Evolutionary conservation across 805 yeast genomes (phyloP).

Genomic region (Kuraishia piskuri): DNA sequence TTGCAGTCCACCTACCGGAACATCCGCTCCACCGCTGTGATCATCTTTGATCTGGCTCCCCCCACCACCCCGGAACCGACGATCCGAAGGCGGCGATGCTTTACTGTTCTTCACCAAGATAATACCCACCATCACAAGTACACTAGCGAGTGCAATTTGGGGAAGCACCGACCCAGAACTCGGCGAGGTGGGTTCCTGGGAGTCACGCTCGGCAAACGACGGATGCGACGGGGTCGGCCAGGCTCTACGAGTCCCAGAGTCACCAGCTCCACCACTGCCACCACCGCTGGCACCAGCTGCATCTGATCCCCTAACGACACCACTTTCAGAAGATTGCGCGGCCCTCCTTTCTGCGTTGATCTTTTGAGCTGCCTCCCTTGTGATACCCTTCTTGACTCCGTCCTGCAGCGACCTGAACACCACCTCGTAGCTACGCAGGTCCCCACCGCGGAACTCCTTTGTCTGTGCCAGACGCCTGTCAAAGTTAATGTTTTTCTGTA

Average conservation of each 20-base stretch:
- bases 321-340: background rate
- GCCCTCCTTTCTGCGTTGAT: background rate
- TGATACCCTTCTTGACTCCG: constrained; percentile 14
- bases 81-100: background rate
- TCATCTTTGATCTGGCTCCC: too few relatives aligned
- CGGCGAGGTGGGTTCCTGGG: background rate
- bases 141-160: background rate
- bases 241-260: too few relatives aligned
- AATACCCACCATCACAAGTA: background rate
- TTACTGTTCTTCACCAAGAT: background rate
- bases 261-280: too few relatives aligned
- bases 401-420: constrained; percentile 11
- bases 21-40: too few relatives aligned
- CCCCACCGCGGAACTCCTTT: constrained; percentile 14
- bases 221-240: background rate
- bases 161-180: background rate
- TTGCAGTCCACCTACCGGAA: too few relatives aligned
- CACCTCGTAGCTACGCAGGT: constrained; percentile 15
- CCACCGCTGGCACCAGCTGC: too few relatives aligned
- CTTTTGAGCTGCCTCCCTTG: background rate
- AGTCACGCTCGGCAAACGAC: background rate
- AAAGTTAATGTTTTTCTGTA: constrained; percentile 38
- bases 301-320: too few relatives aligned
- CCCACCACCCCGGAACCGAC: background rate
- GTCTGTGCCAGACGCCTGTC: constrained; percentile 24